Evolutionary conservation across 2,329 filamentous ascomycete species (phyloP).

Genomic region (Apiospora sp.): DNA sequence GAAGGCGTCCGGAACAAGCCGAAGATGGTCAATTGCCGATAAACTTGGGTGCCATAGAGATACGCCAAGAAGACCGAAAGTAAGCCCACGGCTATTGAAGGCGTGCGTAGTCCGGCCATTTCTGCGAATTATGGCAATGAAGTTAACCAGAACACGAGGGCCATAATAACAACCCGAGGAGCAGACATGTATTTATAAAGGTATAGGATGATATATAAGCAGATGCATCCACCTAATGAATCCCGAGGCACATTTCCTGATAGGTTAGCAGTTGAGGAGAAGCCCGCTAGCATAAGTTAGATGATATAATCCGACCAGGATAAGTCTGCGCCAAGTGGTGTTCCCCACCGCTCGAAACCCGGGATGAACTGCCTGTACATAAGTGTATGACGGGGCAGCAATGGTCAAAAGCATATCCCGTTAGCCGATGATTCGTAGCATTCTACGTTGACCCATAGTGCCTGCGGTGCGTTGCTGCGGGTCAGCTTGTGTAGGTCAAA

Average conservation of each 20-base stretch:
- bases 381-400: not conserved
- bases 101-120: conserved; percentile 12
- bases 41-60: conserved; percentile 26
- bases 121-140: not conserved
- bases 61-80: conserved; percentile 24
- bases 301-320: conserved; percentile 2
- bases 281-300: not conserved
- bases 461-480: not conserved
- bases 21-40: conserved; percentile 28
- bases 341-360: not conserved
- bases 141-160: not conserved
- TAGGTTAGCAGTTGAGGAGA: not conserved
- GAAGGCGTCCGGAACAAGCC: conserved; percentile 32
- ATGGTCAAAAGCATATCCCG: not conserved
- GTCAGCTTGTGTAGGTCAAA: not conserved
- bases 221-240: not conserved
- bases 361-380: not conserved
- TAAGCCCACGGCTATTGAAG: conserved; percentile 22
- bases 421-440: not conserved
- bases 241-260: not conserved
- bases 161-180: not conserved
- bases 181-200: not conserved
- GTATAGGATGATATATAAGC: not conserved
- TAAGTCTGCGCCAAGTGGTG: not conserved
- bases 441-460: not conserved